Evolutionary conservation across 192 early-diverging fungal genomes (phyloP).

Genomic region (Entomortierella beljakovae): DNA sequence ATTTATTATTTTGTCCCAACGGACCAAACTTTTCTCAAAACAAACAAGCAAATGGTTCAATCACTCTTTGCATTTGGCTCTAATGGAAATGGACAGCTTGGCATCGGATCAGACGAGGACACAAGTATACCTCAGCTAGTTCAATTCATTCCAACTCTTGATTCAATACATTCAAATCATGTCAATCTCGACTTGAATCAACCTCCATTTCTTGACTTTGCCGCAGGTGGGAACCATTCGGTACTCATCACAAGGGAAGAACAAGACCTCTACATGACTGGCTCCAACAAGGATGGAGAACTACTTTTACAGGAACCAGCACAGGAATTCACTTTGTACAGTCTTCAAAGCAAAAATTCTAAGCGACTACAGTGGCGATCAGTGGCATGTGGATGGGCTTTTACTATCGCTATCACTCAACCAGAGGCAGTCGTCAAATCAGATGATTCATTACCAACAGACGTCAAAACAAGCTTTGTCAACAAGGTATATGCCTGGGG

Average conservation of each 20-base stretch:
- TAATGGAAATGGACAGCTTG: constrained; percentile 77
- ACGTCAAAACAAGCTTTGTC: too few relatives aligned
- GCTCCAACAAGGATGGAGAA: constrained; percentile 64
- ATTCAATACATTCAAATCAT: constrained; percentile 4
- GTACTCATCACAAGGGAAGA: constrained; percentile 56
- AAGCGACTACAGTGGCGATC: constrained; percentile 42
- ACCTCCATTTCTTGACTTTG: constrained; percentile 45
- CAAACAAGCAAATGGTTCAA: not conserved
- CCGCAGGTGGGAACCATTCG: constrained; percentile 80
- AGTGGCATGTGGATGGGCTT: constrained; percentile 75
- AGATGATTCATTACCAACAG: not conserved
- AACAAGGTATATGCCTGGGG: constrained; percentile 65
- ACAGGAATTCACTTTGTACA: constrained; percentile 13
- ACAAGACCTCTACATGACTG: constrained; percentile 53
- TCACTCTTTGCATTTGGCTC: constrained; percentile 68
- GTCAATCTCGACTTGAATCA: not conserved
- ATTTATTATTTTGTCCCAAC: not conserved
- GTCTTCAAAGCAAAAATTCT: not conserved
- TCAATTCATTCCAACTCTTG: not conserved
- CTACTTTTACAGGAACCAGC: constrained; percentile 32
- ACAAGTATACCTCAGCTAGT: constrained; percentile 31
- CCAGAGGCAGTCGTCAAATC: constrained; percentile 2
- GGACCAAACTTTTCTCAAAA: not conserved
- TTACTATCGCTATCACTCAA: constrained; percentile 59
- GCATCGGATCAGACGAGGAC: constrained; percentile 62